Conservation (phyloP, 176 grass and related monocot genomes). For the Tuctoria greenei region DNA sequence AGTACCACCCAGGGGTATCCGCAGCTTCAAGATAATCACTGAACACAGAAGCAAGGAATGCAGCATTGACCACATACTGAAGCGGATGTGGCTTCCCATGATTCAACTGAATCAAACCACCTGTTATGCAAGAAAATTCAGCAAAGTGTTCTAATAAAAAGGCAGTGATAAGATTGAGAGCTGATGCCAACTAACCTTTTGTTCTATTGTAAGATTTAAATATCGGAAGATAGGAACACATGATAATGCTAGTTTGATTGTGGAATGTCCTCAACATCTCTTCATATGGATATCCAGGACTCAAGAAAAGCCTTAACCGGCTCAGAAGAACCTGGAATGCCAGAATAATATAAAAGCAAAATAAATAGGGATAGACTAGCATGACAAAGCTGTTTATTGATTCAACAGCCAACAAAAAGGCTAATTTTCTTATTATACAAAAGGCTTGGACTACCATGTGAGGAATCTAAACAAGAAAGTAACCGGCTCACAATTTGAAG, state of each 20-base stretch:
- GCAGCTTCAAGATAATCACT: slow-evolving; percentile 92
- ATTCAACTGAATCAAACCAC: slow-evolving; percentile 88
- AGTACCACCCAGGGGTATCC: slow-evolving; percentile 96
- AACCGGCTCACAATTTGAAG: neutral
- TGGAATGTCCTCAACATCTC: slow-evolving; percentile 88
- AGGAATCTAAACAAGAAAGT: neutral
- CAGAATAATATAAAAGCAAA: slow-evolving; percentile 24
- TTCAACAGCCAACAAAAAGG: slow-evolving; percentile 22
- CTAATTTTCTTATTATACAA: neutral
- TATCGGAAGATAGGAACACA: slow-evolving; percentile 92
- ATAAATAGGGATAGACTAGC: neutral
- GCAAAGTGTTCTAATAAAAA: slow-evolving; percentile 18
- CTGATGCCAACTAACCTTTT: slow-evolving; percentile 53
- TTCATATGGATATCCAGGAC: slow-evolving; percentile 95
- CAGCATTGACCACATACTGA: slow-evolving; percentile 87
- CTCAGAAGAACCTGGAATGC: slow-evolving; percentile 80
- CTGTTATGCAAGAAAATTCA: slow-evolving; percentile 45
- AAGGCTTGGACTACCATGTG: neutral
- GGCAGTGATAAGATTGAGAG: neutral
- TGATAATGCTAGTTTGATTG: slow-evolving; percentile 88
- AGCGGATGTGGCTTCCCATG: slow-evolving; percentile 80
- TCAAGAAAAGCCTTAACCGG: slow-evolving; percentile 94
- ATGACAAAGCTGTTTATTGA: slow-evolving; percentile 5
- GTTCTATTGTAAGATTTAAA: slow-evolving; percentile 88
- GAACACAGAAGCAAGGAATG: slow-evolving; percentile 89